Base-by-base conservation (phyloP, 169 alveolate genomes). In the Plasmodium vivax region DNA sequence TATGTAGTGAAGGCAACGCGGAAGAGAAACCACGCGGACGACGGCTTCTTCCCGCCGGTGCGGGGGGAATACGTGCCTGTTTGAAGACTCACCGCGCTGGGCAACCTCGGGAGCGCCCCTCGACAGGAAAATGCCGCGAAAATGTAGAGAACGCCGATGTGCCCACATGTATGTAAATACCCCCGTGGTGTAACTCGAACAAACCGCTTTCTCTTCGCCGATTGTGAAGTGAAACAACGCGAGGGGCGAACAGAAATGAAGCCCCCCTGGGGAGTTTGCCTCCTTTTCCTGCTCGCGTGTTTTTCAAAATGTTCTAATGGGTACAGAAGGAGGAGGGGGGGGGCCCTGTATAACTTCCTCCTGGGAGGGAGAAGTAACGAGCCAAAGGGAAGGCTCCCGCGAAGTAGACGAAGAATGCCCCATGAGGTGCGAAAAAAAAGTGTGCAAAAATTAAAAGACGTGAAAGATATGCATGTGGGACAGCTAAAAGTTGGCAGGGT, bases 401-500 rank as follows among this genome's bases (percentile, higher is more conserved):
- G 9, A 12, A 41, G 77, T 36, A 6, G 41, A 10, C 16, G 19
- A 27, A 19, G 41, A 84, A 71, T 4, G 47, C 16, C 30, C 34
- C 8, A 84, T 43, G 54, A 38, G n/a, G 77, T 72, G n/a, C 41
- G 51, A 27, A 84, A 38, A 84, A 85, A 16, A n/a, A 38, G 45
- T 68, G 19, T 58, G 62, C 81, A 90, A 14, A 82, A 82, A 45
- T 36, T 82, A 47, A 82, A 92, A 34, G 68, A 81, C 77, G 43
- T 47, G 4, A 82, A 30, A 3, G 36, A 75, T 34, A 82, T 92
- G 12, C 19, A 92, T 36, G 92, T 92, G 68, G 95, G 95, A 19
- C 87, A 92, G 38, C 34, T 92, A 54, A 92, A 92, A 92, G 45
- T 92, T 27, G 95, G 95, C 5, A 58, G 79, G 36, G 62, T 92